Base-by-base conservation (phyloP, 441 rosid genomes). In the Populus hybrid region DNA sequence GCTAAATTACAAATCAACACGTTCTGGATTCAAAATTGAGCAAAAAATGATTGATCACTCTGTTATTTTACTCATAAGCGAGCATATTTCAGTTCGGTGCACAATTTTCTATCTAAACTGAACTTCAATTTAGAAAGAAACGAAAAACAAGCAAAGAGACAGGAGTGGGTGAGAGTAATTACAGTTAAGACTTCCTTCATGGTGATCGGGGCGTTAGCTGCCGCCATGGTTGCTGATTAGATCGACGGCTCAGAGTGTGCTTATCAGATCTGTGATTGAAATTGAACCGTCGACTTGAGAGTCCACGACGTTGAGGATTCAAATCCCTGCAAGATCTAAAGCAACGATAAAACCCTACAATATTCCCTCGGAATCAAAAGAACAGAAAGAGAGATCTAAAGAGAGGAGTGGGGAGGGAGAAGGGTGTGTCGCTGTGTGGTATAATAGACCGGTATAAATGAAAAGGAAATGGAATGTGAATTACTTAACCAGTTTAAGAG, bases 141-240 rank as follows among this genome's bases (percentile, higher is more conserved):
- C 12, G 24, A 28, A 64, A 69, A 35, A 0, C 3, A 10, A 69
- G 69, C 16, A 26, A 72, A 67, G 2, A 50, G 67, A 35, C 38
- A 28, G 67, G 50, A 40, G 36, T 11, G 14, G 16, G 69, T 4
- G 21, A 12, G 68, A 32, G 75, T 68, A 57, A 82, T 84, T 66
- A 88, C 91, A 36, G 89, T 88, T 57, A 88, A 72, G 67, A 85
- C 86, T 84, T 88, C 91, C 74, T 87, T 88, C 90, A 88, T 89
- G 82, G 88, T 68, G 86, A 89, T 89, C 84, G 90, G 92, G 8
- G 92, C 90, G 86, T 80, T 89, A 36, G 92, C 92, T 38, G 92
- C 88, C 80, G 92, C 90, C 92, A 89, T 89, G 83, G 74, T 50
- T 74, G 69, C 38, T 20, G 69, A 30, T 10, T 11, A 84, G 81